Conservation (phyloP, 345 rosid genomes). For the Ailanthus altissimus region DNA sequence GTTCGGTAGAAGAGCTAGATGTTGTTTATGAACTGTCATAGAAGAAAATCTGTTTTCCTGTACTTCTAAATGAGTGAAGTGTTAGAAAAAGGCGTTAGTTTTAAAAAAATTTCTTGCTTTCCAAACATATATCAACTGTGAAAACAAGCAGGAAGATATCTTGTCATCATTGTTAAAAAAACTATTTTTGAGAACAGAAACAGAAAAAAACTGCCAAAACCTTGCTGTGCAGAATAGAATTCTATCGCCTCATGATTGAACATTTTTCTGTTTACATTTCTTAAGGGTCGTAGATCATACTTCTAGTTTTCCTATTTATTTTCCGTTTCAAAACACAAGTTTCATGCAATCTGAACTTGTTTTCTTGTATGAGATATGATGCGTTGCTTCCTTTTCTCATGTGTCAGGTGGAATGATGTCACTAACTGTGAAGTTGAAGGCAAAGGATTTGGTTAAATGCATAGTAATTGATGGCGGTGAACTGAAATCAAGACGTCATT, state of each 20-base stretch:
- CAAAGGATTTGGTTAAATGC: slow-evolving; percentile 69
- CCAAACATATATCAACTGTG: background rate
- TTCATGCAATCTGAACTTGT: background rate
- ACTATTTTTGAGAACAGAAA: slow-evolving; percentile 3
- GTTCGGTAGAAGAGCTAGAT: background rate
- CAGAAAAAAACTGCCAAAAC: background rate
- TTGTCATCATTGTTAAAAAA: background rate
- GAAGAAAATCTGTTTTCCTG: background rate
- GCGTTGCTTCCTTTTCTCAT: slow-evolving; percentile 22
- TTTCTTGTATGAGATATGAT: slow-evolving; percentile 13
- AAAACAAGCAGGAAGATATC: background rate
- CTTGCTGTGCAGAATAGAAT: background rate
- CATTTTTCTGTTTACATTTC: background rate
- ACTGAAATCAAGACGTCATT: slow-evolving; percentile 93
- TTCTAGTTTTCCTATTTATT: background rate
- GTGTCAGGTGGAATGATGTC: slow-evolving; percentile 98
- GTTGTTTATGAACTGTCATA: background rate
- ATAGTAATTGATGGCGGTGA: slow-evolving; percentile 89
- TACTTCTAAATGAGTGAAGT: background rate
- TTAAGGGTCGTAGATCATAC: background rate
- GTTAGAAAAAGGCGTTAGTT: background rate
- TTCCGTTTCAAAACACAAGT: background rate
- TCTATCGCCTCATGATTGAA: background rate
- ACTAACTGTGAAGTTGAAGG: slow-evolving; percentile 78
- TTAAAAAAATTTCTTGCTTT: background rate